These are phyloP conservation scores for Vigna trinervia DNA, from an alignment of 306 rosid genomes.

Conservation along the genomic window DNA sequence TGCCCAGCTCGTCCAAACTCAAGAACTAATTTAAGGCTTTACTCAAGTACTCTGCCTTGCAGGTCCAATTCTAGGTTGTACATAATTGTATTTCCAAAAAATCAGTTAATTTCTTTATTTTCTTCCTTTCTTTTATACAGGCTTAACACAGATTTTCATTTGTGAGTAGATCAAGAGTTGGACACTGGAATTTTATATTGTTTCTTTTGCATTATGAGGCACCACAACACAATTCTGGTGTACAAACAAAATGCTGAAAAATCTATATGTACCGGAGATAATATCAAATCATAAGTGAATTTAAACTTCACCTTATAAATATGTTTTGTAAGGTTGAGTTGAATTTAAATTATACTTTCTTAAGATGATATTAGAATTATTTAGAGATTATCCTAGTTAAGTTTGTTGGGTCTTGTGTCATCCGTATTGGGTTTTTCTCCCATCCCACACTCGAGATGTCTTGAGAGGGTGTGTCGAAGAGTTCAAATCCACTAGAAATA, in stretches of 20 bases:
- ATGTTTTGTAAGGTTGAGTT: too few species aligned
- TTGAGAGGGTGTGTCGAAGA: too few species aligned
- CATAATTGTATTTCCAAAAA: constrained; percentile 18
- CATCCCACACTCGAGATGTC: too few species aligned
- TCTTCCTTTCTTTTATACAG: constrained; percentile 6
- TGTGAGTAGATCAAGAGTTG: background rate
- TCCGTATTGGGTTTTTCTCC: too few species aligned
- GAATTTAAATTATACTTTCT: too few species aligned
- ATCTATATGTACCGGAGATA: too few species aligned
- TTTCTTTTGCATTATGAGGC: constrained; percentile 8
- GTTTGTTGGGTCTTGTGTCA: too few species aligned
- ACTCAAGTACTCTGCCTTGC: background rate
- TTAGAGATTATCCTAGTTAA: too few species aligned
- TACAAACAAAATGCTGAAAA: background rate
- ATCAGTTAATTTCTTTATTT: constrained; percentile 6
- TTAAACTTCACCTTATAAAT: too few species aligned
- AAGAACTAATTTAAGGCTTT: background rate
- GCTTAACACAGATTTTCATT: constrained; percentile 9
- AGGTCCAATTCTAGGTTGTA: background rate
- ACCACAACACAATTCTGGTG: background rate
- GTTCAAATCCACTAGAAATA: too few species aligned
- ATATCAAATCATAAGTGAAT: too few species aligned
- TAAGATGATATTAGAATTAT: too few species aligned
- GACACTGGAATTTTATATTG: constrained; percentile 4
- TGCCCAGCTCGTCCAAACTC: background rate